phyloP scores from a whole-genome alignment of 805 yeast species.

The Clavispora asparagi region DNA sequence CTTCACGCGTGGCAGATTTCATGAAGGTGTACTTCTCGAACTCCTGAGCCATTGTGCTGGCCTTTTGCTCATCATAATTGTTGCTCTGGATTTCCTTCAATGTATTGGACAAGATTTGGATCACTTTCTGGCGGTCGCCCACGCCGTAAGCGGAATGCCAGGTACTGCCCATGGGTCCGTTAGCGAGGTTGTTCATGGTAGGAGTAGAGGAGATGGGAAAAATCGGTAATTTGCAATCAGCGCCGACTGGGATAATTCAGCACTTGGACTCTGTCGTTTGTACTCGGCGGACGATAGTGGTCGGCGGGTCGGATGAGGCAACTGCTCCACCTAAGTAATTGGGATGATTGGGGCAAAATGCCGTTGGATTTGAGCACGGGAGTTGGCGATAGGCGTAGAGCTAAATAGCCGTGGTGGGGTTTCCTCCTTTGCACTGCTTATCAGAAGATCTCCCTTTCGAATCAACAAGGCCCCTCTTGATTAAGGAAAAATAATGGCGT shows the following conservation, averaged over 20 bases:
- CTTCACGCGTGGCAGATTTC: slow-evolving; percentile 52
- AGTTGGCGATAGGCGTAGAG: background rate
- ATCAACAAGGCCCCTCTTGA: background rate
- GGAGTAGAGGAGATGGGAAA: background rate
- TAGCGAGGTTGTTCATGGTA: slow-evolving; percentile 17
- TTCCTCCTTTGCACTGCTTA: background rate
- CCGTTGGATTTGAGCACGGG: background rate
- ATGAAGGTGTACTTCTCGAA: slow-evolving; percentile 63
- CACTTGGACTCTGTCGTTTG: background rate
- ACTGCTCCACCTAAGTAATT: background rate
- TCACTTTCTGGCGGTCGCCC: slow-evolving; percentile 36
- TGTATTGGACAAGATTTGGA: slow-evolving; percentile 32
- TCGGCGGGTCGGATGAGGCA: background rate
- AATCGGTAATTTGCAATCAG: background rate
- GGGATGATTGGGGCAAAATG: background rate
- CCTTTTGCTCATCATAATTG: slow-evolving; percentile 31
- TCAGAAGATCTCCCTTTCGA: background rate
- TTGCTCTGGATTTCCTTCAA: slow-evolving; percentile 33
- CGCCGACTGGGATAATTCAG: background rate
- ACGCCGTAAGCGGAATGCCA: slow-evolving; percentile 22
- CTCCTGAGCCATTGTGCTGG: slow-evolving; percentile 54
- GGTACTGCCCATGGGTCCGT: slow-evolving; percentile 18
- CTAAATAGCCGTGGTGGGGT: background rate
- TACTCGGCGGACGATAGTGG: background rate
- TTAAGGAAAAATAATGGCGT: background rate